phyloP scores from a whole-genome alignment of 1,284 basidiomycete genomes.

The Chondrostereum purpureum region DNA sequence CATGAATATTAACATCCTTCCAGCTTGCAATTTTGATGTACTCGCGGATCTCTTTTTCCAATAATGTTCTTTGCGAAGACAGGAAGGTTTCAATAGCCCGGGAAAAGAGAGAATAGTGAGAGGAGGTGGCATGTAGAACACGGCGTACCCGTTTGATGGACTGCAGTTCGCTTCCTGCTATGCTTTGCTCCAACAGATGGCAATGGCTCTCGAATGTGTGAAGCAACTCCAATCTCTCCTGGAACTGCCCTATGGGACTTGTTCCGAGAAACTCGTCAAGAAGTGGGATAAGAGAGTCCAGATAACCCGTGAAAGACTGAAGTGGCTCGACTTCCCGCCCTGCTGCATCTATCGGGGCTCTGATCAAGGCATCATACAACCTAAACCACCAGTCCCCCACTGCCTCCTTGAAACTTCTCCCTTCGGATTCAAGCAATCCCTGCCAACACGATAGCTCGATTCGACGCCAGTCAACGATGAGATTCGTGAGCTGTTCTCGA shows the following conservation, averaged over 20 bases:
- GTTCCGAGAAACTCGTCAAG: conserved; percentile 77
- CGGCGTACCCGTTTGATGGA: conserved; percentile 43
- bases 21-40: conserved; percentile 96
- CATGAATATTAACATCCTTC: conserved; percentile 96
- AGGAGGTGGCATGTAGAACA: conserved; percentile 65
- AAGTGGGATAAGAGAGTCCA: conserved; percentile 70
- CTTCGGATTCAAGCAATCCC: conserved; percentile 72
- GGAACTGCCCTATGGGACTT: conserved; percentile 83
- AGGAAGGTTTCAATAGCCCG: conserved; percentile 46
- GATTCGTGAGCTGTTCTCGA: conserved; percentile 59
- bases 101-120: conserved; percentile 65
- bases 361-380: conserved; percentile 77
- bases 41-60: conserved; percentile 81
- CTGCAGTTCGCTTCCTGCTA: conserved; percentile 20
- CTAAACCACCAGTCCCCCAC: conserved; percentile 90
- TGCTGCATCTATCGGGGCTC: conserved; percentile 51
- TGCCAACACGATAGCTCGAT: conserved; percentile 89
- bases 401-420: conserved; percentile 49
- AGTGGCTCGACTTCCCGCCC: conserved; percentile 24
- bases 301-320: conserved; percentile 43
- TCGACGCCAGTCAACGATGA: conserved; percentile 89
- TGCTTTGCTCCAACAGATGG: conserved; percentile 22
- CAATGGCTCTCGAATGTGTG: conserved; percentile 60
- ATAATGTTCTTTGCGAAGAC: conserved; percentile 46
- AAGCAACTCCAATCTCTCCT: conserved; percentile 65